These are phyloP conservation scores for Wallacemonas sp. DNA, from an alignment of 208 protist species.

Conservation along the genomic window DNA sequence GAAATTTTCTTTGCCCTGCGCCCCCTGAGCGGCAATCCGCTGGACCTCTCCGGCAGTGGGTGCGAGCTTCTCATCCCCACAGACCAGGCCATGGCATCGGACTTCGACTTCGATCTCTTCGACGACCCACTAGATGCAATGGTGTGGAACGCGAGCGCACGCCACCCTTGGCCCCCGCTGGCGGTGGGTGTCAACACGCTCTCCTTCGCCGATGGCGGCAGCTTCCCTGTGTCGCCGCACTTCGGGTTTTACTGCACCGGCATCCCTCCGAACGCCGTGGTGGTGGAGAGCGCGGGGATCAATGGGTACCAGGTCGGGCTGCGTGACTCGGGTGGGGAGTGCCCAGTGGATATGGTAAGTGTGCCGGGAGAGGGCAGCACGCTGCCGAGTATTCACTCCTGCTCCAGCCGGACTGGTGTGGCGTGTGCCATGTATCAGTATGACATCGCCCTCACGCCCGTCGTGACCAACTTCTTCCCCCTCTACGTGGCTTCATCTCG, in stretches of 20 bases:
- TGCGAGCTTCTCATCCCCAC: constrained; percentile 31
- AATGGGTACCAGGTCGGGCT: constrained; percentile 49
- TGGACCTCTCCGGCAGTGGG: constrained; percentile 26
- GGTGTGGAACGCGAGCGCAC: constrained; percentile 23
- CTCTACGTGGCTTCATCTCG: constrained; percentile 17
- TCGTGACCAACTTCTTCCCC: constrained; percentile 33
- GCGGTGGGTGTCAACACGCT: constrained; percentile 37
- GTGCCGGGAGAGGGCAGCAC: background rate
- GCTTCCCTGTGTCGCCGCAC: constrained; percentile 26
- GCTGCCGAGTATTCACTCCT: constrained; percentile 30
- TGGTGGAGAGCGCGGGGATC: constrained; percentile 17
- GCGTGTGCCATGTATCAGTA: constrained; percentile 39
- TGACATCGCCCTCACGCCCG: constrained; percentile 24
- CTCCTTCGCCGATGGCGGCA: constrained; percentile 25
- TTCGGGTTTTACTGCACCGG: constrained; percentile 29
- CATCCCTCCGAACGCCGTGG: constrained; percentile 14
- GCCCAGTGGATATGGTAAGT: constrained; percentile 39
- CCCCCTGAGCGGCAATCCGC: constrained; percentile 11
- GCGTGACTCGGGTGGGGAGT: constrained; percentile 25
- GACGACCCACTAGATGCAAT: constrained; percentile 17
- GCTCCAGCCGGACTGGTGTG: constrained; percentile 25
- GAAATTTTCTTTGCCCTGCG: constrained; percentile 23
- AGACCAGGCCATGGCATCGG: background rate
- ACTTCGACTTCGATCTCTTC: constrained; percentile 10
- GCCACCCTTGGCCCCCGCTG: constrained; percentile 27